Percentiles rank a stretch among this genome's conserved stretches.
Conservation (phyloP, 2,329 filamentous ascomycete species). For the Colletotrichum sp. region DNA sequence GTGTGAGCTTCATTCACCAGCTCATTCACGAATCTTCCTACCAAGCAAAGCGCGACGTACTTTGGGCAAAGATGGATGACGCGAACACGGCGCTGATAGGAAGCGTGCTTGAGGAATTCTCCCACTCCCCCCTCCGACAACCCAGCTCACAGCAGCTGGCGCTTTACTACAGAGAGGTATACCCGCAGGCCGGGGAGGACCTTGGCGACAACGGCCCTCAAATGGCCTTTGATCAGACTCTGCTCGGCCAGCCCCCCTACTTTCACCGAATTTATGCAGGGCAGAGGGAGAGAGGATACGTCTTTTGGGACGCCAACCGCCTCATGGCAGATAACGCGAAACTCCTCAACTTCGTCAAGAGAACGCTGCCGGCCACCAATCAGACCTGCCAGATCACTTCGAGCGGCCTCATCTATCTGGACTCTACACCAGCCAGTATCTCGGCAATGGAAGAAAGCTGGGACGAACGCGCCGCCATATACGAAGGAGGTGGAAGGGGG, state of each 20-base stretch:
- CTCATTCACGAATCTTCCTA: neutral
- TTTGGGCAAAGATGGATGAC: neutral
- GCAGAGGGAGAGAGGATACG: neutral
- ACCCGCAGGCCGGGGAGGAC: neutral
- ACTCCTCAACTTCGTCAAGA: neutral
- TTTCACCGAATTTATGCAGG: neutral
- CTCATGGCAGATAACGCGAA: neutral
- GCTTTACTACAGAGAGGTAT: accelerated
- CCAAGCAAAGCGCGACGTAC: neutral
- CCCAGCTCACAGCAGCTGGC: neutral
- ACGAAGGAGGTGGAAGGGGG: neutral
- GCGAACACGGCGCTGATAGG: too few species aligned
- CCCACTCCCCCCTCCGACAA: neutral
- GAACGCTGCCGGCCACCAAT: neutral
- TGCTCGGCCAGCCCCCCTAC: neutral
- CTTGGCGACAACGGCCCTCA: neutral
- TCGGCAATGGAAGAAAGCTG: neutral
- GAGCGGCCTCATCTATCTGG: accelerated
- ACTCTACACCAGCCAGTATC: neutral
- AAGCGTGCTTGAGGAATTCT: neutral
- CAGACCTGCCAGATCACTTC: neutral
- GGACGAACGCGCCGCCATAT: neutral
- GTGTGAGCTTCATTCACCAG: neutral
- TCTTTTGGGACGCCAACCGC: neutral
- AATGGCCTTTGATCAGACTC: neutral